Conservation (phyloP, 345 rosid species). For the Orychophragmus violaceus region DNA sequence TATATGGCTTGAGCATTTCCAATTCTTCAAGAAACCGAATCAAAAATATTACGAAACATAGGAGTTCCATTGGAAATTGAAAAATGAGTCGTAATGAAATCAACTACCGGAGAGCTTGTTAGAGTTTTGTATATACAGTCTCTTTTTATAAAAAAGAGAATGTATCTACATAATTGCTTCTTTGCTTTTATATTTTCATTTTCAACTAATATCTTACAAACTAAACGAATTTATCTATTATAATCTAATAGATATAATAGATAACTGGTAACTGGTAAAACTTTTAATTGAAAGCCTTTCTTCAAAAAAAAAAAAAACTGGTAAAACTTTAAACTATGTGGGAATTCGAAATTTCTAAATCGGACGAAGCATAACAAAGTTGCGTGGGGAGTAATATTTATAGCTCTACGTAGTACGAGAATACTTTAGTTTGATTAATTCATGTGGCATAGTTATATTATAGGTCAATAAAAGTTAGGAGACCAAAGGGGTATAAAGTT, state of each 20-base stretch:
- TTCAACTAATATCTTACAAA: neutral
- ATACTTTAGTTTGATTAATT: neutral
- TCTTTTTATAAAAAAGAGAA: too few relatives aligned
- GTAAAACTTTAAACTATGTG: neutral
- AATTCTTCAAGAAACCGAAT: neutral
- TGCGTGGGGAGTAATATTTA: neutral
- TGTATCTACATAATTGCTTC: constrained; percentile 2
- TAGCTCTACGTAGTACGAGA: neutral
- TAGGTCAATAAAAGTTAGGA: neutral
- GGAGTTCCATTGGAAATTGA: neutral
- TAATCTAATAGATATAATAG: neutral
- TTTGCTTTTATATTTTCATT: neutral
- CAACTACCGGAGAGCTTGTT: constrained; percentile 13
- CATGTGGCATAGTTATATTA: neutral
- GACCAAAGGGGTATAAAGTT: constrained; percentile 24
- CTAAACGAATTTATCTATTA: neutral
- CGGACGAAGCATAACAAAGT: neutral
- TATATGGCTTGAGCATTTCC: neutral
- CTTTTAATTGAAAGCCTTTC: neutral
- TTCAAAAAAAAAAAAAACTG: too few relatives aligned
- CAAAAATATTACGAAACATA: neutral
- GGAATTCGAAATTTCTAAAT: neutral
- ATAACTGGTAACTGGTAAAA: too few relatives aligned
- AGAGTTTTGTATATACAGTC: neutral
- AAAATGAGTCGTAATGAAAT: constrained; percentile 4